Base-by-base conservation (phyloP, 139 green algal genomes). In the Coelastrella sp. region DNA sequence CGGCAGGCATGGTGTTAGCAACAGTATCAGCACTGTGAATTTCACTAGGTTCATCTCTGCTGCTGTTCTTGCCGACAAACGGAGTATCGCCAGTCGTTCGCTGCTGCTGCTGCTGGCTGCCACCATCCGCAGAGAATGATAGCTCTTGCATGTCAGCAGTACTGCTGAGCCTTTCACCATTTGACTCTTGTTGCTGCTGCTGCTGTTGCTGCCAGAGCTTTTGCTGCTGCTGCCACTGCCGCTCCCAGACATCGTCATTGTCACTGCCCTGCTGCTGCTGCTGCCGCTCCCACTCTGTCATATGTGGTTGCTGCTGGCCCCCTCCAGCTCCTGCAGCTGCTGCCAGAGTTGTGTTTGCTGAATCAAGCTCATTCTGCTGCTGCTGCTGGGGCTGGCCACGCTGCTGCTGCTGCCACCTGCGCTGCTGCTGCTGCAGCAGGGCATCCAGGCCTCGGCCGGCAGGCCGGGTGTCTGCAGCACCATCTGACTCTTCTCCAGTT, bases 161-260 rank as follows among this genome's bases (percentile, higher is more conserved):
- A 14, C 64, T 71, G 19, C 17, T 54, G 5, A 14, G 4, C 32
- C 7, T 56, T 10, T 23, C 75, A 19, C 7, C 23, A 19, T 54
- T 10, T 16, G 5, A 23, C 58, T 19, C 75, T 17, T 32, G 73
- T 14, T 80, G 73, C 0, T 80, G 73, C 73, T 80, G 74, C 74
- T 80, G n/a, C 23, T 80, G 74, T 22, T 83, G 76, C 47, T 83
- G 76, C 76, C 76, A 83, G 11, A 80, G 0, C 75, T 64, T 19
- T n/a, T 83, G 77, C 11, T 83, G 77, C 77, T 83, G 79, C 79
- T 85, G 79, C 79, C 57, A 71, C 61, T 73, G 79, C 57, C 54
- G 57, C 79, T 85, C 57, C 79, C 79, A 85, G 7, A 11, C 64
- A 71, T 71, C 64, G 16, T 71, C 64, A 11, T 14, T 7, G 32